Evolutionary conservation across 352 stramenopile genomes (phyloP), one percentile per base, ranked within the genome.

Genomic region (Pythium aquatile): DNA sequence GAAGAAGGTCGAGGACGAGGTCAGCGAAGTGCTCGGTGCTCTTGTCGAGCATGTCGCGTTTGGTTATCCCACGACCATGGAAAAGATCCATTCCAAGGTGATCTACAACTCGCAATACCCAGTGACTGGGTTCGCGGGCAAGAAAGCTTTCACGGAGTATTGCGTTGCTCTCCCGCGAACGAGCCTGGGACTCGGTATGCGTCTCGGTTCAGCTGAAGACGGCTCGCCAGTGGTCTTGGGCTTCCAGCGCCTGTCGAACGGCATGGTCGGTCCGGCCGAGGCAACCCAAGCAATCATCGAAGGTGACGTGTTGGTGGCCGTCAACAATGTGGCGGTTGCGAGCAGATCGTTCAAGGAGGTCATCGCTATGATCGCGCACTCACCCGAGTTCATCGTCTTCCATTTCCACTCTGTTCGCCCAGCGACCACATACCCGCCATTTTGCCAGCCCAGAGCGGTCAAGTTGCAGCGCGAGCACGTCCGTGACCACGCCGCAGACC

Each of bases 11-110:
- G 84, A 88, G 46, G 68, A 85, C 40, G 76, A 94, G 65, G 79
- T 96, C 35, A 81, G 76, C 14, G 81, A 90, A 49, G 78, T 94
- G 11, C 66, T 96, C 1, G 88, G 86, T 35, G 85, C 79, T 26
- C 67, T 95, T 7, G 77, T 96, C 24, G 87, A 96, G 54, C 87
- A 96, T 55, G 74, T 96, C 39, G 83, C 79, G 5, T 69, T 96
- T 49, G 86, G 87, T 28, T 96, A 96, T 49, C 66, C 83, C 4
- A 83, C 77, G 1, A 57, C 72, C 14, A 48, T 91, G 39, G 69
- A 82, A 26, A 67, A 67, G 2, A 65, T 86, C 14, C 76, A 77
- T 33, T 64, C 68, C 54, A 71, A 74, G 26, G 64, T 80, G 46
- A 60, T 65, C 2, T 88, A 80, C 64, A 83, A 88, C 63, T 88